Percentiles rank a stretch among this genome's conserved stretches.
Conservation (phyloP, 139 green algal genomes). For the Coelastrella sp. region DNA sequence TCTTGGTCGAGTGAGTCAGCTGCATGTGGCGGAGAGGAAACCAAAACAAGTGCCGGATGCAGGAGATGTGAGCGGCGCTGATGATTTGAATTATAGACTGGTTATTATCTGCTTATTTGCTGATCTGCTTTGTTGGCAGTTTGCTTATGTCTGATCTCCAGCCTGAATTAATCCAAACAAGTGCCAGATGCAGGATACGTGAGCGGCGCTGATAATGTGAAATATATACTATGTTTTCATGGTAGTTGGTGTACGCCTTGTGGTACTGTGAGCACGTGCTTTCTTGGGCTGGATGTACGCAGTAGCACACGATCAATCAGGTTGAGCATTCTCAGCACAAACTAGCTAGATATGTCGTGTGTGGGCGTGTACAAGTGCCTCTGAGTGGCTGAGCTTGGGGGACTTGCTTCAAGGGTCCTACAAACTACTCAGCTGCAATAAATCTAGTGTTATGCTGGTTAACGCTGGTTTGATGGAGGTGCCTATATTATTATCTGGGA, state of each 20-base stretch:
- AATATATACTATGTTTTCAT: neutral
- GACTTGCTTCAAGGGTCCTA: too few species aligned
- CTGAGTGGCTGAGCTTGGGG: too few species aligned
- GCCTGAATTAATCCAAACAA: too few species aligned
- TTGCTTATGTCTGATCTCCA: neutral
- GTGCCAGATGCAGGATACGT: neutral
- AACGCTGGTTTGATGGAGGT: too few species aligned
- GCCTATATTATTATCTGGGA: too few species aligned
- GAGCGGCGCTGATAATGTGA: neutral
- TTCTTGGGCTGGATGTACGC: too few species aligned
- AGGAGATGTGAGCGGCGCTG: neutral
- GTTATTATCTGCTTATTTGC: neutral
- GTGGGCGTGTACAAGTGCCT: too few species aligned
- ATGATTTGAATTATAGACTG: neutral
- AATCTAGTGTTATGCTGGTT: too few species aligned
- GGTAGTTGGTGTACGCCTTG: neutral
- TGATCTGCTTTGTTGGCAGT: neutral
- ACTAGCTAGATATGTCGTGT: too few species aligned
- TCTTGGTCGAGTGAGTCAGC: constrained; percentile 7
- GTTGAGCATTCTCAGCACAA: too few species aligned
- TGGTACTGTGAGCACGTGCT: neutral
- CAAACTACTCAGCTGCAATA: too few species aligned
- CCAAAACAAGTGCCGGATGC: constrained; percentile 23
- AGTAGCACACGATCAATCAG: too few species aligned
- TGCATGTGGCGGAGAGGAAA: constrained; percentile 23